Conservation (phyloP, 495 filamentous ascomycete genomes). For the Penicillium angulare region DNA sequence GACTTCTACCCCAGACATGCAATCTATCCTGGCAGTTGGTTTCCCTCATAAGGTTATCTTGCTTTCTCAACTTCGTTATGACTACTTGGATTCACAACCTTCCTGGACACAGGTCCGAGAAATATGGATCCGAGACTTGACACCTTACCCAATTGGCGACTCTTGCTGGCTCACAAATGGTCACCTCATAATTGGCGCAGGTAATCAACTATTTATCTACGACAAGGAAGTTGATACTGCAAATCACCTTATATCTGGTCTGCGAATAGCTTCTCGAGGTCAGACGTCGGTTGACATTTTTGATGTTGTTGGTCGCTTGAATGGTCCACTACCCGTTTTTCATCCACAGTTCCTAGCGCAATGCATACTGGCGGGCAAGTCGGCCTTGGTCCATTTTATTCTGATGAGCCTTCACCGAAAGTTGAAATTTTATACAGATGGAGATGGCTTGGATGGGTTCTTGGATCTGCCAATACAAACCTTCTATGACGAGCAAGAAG, state of each 20-base stretch:
- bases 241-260: slow-evolving; percentile 59
- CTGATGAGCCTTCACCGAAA: slow-evolving; percentile 72
- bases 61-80: slow-evolving; percentile 89
- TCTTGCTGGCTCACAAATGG: slow-evolving; percentile 86
- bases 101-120: slow-evolving; percentile 86
- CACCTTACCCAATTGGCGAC: slow-evolving; percentile 90
- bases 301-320: slow-evolving; percentile 75
- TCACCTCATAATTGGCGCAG: slow-evolving; percentile 80
- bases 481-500: slow-evolving; percentile 61
- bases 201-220: slow-evolving; percentile 90
- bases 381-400: slow-evolving; percentile 67
- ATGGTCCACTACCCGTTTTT: slow-evolving; percentile 86
- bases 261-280: slow-evolving; percentile 60
- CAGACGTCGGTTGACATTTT: slow-evolving; percentile 62
- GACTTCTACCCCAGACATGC: slow-evolving; percentile 88
- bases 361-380: slow-evolving; percentile 81
- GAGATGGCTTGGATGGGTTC: slow-evolving; percentile 78
- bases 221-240: slow-evolving; percentile 68
- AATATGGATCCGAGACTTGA: slow-evolving; percentile 76
- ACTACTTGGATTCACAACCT: slow-evolving; percentile 86
- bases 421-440: slow-evolving; percentile 79
- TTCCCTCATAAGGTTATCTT: slow-evolving; percentile 83
- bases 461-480: slow-evolving; percentile 68
- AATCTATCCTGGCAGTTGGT: slow-evolving; percentile 88
- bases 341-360: slow-evolving; percentile 92